Evolutionary conservation across 441 rosid species (phyloP).

Genomic region (Populus hybrid): DNA sequence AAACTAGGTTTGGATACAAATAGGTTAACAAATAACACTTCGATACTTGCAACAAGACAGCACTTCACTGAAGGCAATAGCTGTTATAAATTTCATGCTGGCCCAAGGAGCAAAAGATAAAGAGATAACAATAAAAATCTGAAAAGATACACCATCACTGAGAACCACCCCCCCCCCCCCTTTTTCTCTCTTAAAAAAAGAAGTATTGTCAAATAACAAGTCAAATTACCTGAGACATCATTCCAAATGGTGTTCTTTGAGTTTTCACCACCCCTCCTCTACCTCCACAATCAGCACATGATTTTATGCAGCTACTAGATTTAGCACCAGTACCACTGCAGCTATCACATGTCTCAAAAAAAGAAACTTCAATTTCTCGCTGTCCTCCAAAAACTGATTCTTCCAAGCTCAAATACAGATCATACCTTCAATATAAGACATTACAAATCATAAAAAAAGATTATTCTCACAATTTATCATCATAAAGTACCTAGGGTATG

Average conservation of each 20-base stretch:
- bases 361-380: slow-evolving; percentile 61
- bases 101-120: neutral
- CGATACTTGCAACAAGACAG: neutral
- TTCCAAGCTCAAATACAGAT: slow-evolving; percentile 74
- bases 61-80: neutral
- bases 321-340: slow-evolving; percentile 93
- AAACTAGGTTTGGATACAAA: neutral
- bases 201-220: slow-evolving; percentile 43
- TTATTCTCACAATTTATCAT: neutral
- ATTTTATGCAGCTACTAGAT: slow-evolving; percentile 50
- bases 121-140: neutral
- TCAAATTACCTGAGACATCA: slow-evolving; percentile 72
- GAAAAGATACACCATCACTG: slow-evolving; percentile 1
- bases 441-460: neutral
- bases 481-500: neutral
- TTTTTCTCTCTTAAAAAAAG: too few relatives aligned
- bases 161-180: neutral
- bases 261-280: slow-evolving; percentile 70
- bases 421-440: slow-evolving; percentile 45
- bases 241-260: slow-evolving; percentile 87
- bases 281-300: slow-evolving; percentile 74
- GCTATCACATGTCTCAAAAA: slow-evolving; percentile 62
- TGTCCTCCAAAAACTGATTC: slow-evolving; percentile 85
- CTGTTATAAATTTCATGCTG: neutral
- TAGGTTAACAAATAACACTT: neutral